Evolutionary conservation across 2,329 filamentous ascomycete species (phyloP).

Genomic region (Penicillium sp.): DNA sequence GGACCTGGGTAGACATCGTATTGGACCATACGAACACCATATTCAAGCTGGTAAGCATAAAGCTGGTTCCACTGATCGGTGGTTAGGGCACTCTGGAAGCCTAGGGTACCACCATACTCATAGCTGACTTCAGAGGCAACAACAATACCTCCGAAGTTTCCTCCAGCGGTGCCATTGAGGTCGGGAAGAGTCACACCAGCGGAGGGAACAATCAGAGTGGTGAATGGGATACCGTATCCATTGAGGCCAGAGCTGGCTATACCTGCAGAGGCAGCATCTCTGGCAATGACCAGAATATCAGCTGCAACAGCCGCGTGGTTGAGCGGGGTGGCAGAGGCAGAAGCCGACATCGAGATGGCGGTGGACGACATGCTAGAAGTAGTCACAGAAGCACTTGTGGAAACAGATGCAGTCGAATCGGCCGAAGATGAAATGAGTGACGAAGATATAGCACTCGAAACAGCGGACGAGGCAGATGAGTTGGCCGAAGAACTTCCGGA

Average conservation of each 20-base stretch:
- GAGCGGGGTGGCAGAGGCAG: slow-evolving; percentile 21
- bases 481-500: not conserved
- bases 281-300: slow-evolving; percentile 57
- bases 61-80: slow-evolving; percentile 55
- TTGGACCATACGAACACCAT: slow-evolving; percentile 61
- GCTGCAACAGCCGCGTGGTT: slow-evolving; percentile 26
- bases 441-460: not conserved
- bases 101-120: slow-evolving; percentile 47
- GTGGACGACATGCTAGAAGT: slow-evolving; percentile 26
- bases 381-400: slow-evolving; percentile 2
- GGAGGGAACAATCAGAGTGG: slow-evolving; percentile 55
- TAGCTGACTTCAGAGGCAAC: slow-evolving; percentile 55
- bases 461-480: not conserved
- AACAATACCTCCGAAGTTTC: slow-evolving; percentile 61
- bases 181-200: slow-evolving; percentile 51
- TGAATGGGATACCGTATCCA: slow-evolving; percentile 60
- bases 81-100: slow-evolving; percentile 55
- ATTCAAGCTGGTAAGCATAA: slow-evolving; percentile 57
- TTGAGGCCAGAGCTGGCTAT: slow-evolving; percentile 55
- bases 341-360: slow-evolving; percentile 14
- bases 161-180: slow-evolving; percentile 50
- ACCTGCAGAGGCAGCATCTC: slow-evolving; percentile 49
- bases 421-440: not conserved
- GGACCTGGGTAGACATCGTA: slow-evolving; percentile 56
- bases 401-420: not conserved